Evolutionary conservation across 345 rosid species (phyloP), one percentile per base, ranked within the genome.

Genomic region (Stellera chamaejasme): DNA sequence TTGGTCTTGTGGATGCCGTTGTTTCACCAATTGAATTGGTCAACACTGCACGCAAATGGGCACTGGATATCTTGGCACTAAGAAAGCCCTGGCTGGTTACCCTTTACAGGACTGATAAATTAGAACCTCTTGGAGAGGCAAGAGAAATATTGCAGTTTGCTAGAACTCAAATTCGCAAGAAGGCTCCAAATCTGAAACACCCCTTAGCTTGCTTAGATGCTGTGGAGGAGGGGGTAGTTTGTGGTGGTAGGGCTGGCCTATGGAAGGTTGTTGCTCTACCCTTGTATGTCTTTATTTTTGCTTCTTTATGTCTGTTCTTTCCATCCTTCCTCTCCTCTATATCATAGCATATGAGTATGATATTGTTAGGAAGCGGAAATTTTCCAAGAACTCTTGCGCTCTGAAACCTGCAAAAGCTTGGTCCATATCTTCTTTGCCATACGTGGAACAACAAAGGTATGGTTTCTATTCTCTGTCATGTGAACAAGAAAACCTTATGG

Each of bases 401-500:
- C 87, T 41, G 83, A 82, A 64, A 82, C 87, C 45, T 63, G 82
- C 79, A 89, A 86, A 81, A 62, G 90, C 82, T 74, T 89, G 84
- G 55, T 89, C 73, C 91, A 89, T n/a, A 39, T 86, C 66, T 89
- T 89, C 85, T 89, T 86, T 77, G 68, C 97, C 59, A 83, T 72
- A 65, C 84, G 97, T 58, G 89, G 85, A 68, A 85, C 97, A 45
- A 62, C 79, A 32, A 89, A 89, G 89, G 96, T 88, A 14, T 60
- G 45, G 14, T 32, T 57, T 10, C 56, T 44, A 27, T 1, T 32
- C 39, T 32, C 39, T 32, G 39, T 32, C 39, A 32, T 32, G 39
- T 8, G 8, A 8, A 32, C 7, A 4, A 8, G 39, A 32, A 32
- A 32, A 32, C 39, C 1, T 32, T 5, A 26, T 13, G 14, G 10